phyloP scores from a whole-genome alignment of 257 asterid genomes.

The Nemophila menziesii region DNA sequence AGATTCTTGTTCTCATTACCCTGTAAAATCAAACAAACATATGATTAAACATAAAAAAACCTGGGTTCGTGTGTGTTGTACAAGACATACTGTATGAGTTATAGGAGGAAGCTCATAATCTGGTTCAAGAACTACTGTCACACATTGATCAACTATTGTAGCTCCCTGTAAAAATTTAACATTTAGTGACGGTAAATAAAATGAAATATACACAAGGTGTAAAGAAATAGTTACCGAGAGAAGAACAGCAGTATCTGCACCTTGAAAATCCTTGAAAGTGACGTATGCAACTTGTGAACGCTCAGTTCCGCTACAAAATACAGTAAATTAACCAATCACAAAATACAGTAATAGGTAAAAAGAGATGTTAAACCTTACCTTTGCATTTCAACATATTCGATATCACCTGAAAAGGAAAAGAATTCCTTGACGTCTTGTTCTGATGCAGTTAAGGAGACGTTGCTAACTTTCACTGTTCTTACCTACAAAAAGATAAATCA shows the following conservation, averaged over 20 bases:
- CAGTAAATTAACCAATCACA: background rate
- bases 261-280: conserved; percentile 23
- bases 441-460: conserved; percentile 1
- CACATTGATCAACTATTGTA: conserved; percentile 19
- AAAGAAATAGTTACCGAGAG: conserved; percentile 17
- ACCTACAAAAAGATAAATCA: background rate
- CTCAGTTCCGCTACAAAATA: conserved; percentile 15
- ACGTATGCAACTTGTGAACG: conserved; percentile 23
- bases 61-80: too few relatives aligned
- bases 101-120: conserved; percentile 14
- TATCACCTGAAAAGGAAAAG: conserved; percentile 5
- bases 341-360: background rate
- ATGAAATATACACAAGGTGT: background rate
- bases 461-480: conserved; percentile 6
- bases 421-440: conserved; percentile 3
- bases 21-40: conserved; percentile 7
- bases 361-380: background rate
- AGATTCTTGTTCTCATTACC: conserved; percentile 12
- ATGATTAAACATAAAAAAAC: background rate
- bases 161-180: conserved; percentile 15
- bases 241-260: conserved; percentile 29
- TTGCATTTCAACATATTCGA: conserved; percentile 2
- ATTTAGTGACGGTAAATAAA: background rate
- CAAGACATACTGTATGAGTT: conserved; percentile 10
- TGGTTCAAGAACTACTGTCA: conserved; percentile 14